Conservation (phyloP, 371 early-diverging fungal genomes). For the Mucor racemosus region DNA sequence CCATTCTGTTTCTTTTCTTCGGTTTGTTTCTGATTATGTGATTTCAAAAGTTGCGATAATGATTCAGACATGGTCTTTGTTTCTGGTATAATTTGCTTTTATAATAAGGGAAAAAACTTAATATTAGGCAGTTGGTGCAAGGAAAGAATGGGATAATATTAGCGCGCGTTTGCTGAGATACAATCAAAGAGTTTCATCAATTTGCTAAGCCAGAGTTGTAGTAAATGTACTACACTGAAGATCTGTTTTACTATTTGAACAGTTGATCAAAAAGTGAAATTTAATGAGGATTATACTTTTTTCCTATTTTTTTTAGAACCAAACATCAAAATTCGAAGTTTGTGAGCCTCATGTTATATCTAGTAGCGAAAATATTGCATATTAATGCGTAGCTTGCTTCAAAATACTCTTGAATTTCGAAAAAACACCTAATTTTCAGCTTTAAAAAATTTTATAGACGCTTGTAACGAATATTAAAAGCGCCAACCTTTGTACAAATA, state of each 20-base stretch:
- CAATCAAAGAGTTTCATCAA: not conserved
- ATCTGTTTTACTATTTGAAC: not conserved
- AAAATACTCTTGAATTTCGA: no score
- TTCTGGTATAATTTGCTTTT: not conserved
- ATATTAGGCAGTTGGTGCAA: not conserved
- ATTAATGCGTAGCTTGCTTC: no score
- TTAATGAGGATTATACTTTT: no score
- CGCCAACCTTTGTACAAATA: no score
- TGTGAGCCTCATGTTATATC: no score
- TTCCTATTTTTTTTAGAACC: no score
- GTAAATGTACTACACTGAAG: not conserved
- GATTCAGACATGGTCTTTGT: slow-evolving; percentile 30
- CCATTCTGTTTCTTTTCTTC: slow-evolving; percentile 50
- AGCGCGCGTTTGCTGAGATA: slow-evolving; percentile 8
- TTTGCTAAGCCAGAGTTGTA: not conserved
- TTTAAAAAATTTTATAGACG: no score
- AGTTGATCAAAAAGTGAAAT: not conserved
- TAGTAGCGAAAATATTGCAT: no score
- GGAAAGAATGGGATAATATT: not conserved
- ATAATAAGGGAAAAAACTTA: not conserved
- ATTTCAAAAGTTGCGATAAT: slow-evolving; percentile 46
- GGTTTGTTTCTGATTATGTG: slow-evolving; percentile 51
- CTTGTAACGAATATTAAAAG: no score
- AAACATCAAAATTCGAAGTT: no score
- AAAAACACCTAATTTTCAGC: no score